Conservation (phyloP, 768 basidiomycete species). For the Mycena polygramma region DNA sequence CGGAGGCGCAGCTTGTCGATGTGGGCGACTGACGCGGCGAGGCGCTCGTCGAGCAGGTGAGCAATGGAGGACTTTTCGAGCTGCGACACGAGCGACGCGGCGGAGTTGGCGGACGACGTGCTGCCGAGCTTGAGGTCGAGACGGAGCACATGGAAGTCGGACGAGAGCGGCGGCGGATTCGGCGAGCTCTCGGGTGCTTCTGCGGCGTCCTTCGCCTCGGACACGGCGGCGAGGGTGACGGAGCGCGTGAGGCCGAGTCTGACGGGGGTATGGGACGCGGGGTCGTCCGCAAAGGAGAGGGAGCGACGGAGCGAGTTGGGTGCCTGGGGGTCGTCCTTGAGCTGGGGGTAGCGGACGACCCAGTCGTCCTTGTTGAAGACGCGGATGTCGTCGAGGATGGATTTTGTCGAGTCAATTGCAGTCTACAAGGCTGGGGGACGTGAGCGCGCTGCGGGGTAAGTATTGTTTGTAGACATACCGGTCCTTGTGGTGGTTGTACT, state of each 20-base stretch:
- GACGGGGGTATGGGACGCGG: slow-evolving; percentile 74
- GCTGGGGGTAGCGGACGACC: slow-evolving; percentile 90
- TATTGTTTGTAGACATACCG: slow-evolving; percentile 75
- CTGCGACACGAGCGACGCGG: slow-evolving; percentile 85
- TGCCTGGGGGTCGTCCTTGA: slow-evolving; percentile 60
- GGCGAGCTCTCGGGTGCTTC: slow-evolving; percentile 21
- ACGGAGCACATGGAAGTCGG: slow-evolving; percentile 89
- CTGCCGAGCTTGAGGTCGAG: slow-evolving; percentile 92
- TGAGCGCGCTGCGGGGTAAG: slow-evolving; percentile 19
- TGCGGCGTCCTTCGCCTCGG: slow-evolving; percentile 52
- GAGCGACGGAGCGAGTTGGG: slow-evolving; percentile 66
- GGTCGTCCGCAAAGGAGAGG: slow-evolving; percentile 90
- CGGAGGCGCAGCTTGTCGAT: slow-evolving; percentile 88
- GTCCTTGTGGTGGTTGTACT: slow-evolving; percentile 81
- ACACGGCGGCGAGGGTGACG: slow-evolving; percentile 67
- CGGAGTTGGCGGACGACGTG: slow-evolving; percentile 74
- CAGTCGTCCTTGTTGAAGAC: slow-evolving; percentile 89
- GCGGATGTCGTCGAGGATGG: slow-evolving; percentile 77
- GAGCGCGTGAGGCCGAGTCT: slow-evolving; percentile 67
- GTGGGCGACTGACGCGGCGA: slow-evolving; percentile 79
- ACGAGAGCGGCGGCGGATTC: slow-evolving; percentile 51
- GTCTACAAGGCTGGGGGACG: slow-evolving; percentile 68
- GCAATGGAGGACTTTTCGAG: slow-evolving; percentile 95
- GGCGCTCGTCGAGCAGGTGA: slow-evolving; percentile 89
- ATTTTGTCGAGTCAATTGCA: slow-evolving; percentile 83